phyloP scores from a whole-genome alignment of 257 asterid genomes.

The Cynanchum wilfordii region DNA sequence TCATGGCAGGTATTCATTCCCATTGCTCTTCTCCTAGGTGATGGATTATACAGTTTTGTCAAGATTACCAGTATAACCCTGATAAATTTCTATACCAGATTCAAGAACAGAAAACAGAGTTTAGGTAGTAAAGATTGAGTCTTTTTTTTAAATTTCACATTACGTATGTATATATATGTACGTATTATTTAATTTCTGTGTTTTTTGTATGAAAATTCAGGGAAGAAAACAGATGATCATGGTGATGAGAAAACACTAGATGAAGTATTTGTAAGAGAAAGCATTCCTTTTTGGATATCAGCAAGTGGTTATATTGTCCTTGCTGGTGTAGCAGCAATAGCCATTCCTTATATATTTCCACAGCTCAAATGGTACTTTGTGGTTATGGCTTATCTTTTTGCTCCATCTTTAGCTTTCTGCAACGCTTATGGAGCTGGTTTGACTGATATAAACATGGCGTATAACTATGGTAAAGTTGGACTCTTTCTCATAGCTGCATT shows the following conservation, averaged over 20 bases:
- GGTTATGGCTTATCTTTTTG: constrained; percentile 45
- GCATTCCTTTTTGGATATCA: constrained; percentile 55
- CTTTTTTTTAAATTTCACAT: too few species aligned
- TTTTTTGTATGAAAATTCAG: not conserved
- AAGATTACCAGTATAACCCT: constrained; percentile 50
- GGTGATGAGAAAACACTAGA: constrained; percentile 24
- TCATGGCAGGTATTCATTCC: constrained; percentile 68
- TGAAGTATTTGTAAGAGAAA: constrained; percentile 43
- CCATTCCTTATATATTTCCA: constrained; percentile 59
- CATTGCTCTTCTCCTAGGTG: constrained; percentile 79
- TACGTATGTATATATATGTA: too few species aligned
- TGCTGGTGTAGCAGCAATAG: constrained; percentile 38
- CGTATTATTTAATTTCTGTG: not conserved
- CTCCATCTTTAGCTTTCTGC: constrained; percentile 72
- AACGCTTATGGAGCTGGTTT: constrained; percentile 80
- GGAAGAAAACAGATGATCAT: constrained; percentile 15
- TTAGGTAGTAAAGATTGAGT: constrained; percentile 38
- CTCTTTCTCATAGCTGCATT: constrained; percentile 67
- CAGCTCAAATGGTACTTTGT: constrained; percentile 69
- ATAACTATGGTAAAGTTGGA: constrained; percentile 71
- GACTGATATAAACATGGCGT: constrained; percentile 76
- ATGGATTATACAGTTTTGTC: constrained; percentile 70
- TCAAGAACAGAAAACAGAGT: constrained; percentile 29
- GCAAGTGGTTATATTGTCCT: constrained; percentile 42
- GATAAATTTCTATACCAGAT: constrained; percentile 29